Percentiles rank a stretch among this genome's conserved stretches.
Evolutionary conservation across 306 rosid species (phyloP).

Genomic region (Quercus agrifolia): DNA sequence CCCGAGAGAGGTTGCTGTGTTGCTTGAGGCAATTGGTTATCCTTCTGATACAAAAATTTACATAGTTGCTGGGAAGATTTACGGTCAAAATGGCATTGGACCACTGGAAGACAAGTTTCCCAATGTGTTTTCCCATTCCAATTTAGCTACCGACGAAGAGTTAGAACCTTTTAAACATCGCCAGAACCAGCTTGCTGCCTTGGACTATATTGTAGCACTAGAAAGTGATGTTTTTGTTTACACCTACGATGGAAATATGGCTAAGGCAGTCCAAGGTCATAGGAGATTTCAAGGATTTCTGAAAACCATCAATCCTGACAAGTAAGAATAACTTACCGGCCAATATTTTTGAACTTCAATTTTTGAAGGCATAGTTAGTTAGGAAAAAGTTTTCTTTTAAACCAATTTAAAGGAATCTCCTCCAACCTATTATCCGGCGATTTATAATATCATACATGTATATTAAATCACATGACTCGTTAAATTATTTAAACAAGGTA

Average conservation of each 20-base stretch:
- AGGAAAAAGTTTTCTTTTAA: too few species aligned
- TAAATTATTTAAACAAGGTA: too few species aligned
- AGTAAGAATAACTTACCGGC: constrained; percentile 20
- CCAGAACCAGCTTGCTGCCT: constrained; percentile 64
- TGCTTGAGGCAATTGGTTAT: constrained; percentile 64
- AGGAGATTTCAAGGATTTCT: constrained; percentile 50
- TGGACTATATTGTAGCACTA: constrained; percentile 56
- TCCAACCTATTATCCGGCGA: too few species aligned
- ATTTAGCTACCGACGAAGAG: constrained; percentile 59
- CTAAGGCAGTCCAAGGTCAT: constrained; percentile 65
- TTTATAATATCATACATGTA: too few species aligned
- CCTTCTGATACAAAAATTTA: constrained; percentile 58
- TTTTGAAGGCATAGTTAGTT: neutral
- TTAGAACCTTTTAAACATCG: constrained; percentile 36
- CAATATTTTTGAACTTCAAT: neutral
- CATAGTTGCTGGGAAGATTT: constrained; percentile 50
- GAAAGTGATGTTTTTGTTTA: constrained; percentile 67
- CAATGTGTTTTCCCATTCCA: constrained; percentile 37
- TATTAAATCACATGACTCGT: too few species aligned
- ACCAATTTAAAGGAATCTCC: too few species aligned
- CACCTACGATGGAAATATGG: constrained; percentile 67
- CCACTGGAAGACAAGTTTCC: constrained; percentile 46
- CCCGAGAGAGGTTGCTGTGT: constrained; percentile 66
- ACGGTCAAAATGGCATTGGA: constrained; percentile 43
- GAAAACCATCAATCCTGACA: constrained; percentile 63